Evolutionary conservation across 1,139 yeast species (phyloP).

Genomic region (Candida sojae): DNA sequence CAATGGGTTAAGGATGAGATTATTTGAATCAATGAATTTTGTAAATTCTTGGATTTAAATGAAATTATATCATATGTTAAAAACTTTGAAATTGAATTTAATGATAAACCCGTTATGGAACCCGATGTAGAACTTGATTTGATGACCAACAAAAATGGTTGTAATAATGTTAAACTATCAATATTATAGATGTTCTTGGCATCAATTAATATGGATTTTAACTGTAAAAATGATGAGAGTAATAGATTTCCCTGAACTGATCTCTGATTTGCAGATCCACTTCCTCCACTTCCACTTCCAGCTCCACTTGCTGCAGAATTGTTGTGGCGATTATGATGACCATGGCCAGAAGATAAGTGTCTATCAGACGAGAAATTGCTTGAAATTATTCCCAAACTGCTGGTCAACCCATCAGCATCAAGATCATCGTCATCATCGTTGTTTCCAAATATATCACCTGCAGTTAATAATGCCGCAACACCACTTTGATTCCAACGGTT

Average conservation of each 20-base stretch:
- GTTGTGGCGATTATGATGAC: conserved; percentile 1
- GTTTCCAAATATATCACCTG: conserved; percentile 42
- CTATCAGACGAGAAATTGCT: background rate
- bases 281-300: conserved; percentile 13
- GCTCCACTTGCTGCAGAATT: background rate
- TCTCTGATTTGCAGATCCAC: conserved; percentile 10
- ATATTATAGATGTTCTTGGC: conserved; percentile 54
- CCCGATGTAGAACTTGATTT: conserved; percentile 87
- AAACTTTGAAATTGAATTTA: conserved; percentile 74
- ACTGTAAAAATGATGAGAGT: conserved; percentile 76
- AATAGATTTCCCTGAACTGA: conserved; percentile 54
- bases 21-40: conserved; percentile 56
- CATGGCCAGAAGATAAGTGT: background rate
- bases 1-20: conserved; percentile 87
- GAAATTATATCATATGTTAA: conserved; percentile 61
- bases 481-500: conserved; percentile 83
- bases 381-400: conserved; percentile 26
- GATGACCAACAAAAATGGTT: conserved; percentile 86
- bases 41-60: conserved; percentile 44
- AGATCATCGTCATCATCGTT: conserved; percentile 11
- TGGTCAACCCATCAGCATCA: conserved; percentile 36
- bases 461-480: conserved; percentile 83
- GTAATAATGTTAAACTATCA: conserved; percentile 74
- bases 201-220: conserved; percentile 69
- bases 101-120: conserved; percentile 77